Conservation (phyloP, 129 eudicot genomes). For the Solidago caesia region DNA sequence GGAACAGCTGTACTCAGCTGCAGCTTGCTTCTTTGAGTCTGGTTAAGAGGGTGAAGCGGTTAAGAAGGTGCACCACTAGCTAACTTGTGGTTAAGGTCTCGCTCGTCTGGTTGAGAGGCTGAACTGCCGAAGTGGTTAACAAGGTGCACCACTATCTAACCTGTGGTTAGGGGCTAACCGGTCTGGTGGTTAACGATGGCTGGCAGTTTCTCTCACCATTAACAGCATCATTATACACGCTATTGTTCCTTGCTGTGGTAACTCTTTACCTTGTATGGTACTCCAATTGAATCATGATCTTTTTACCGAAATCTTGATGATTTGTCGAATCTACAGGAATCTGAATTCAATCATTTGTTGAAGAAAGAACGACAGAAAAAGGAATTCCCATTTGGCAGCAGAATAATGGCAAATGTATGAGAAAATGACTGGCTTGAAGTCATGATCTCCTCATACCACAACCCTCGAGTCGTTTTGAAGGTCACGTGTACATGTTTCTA, state of each 20-base stretch:
- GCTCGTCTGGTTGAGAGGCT: background rate
- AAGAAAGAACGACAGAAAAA: background rate
- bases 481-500: background rate
- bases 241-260: constrained; percentile 10
- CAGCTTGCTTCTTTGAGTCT: constrained; percentile 70
- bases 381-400: background rate
- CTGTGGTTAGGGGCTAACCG: background rate
- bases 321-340: constrained; percentile 15
- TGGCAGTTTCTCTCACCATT: constrained; percentile 13
- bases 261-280: background rate
- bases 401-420: background rate
- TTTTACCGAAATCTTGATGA: background rate
- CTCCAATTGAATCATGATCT: background rate
- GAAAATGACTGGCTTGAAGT: background rate
- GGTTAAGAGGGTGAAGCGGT: constrained; percentile 36
- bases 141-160: background rate
- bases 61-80: background rate
- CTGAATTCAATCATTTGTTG: constrained; percentile 4
- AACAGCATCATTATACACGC: constrained; percentile 1
- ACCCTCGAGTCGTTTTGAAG: background rate
- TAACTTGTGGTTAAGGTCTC: background rate
- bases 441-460: background rate
- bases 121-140: background rate
- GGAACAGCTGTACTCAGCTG: constrained; percentile 67
- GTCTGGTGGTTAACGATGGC: background rate